phyloP scores from a whole-genome alignment of 805 yeast species.

The Nakazawaea holstii region DNA sequence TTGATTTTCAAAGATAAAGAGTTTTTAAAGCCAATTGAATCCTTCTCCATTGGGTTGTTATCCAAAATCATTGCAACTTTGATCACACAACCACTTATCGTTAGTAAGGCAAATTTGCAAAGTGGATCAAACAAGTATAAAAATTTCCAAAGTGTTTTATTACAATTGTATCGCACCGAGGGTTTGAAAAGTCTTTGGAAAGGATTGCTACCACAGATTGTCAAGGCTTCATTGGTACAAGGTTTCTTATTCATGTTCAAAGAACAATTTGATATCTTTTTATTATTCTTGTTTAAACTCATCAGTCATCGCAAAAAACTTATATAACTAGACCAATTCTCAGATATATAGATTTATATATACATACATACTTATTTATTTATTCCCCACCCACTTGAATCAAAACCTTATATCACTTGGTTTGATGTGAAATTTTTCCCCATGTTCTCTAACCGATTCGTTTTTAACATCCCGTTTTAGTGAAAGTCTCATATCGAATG shows the following conservation, averaged over 20 bases:
- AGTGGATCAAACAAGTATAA: constrained; percentile 35
- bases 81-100: constrained; percentile 79
- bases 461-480: constrained; percentile 49
- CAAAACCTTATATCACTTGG: constrained; percentile 66
- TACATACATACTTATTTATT: no score
- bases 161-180: constrained; percentile 56
- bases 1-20: constrained; percentile 35
- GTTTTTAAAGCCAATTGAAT: constrained; percentile 53
- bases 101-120: constrained; percentile 79
- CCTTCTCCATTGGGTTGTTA: constrained; percentile 69
- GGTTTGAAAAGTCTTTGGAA: constrained; percentile 66
- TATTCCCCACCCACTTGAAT: constrained; percentile 4
- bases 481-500: constrained; percentile 78
- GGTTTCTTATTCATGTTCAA: constrained; percentile 79
- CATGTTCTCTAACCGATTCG: constrained; percentile 54
- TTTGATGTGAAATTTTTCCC: constrained; percentile 50
- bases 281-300: constrained; percentile 8
- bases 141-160: constrained; percentile 59
- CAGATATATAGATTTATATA: no score
- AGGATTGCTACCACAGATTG: constrained; percentile 74
- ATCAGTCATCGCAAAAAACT: constrained; percentile 1
- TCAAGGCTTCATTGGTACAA: constrained; percentile 80
- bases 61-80: constrained; percentile 78
- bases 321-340: background rate
- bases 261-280: constrained; percentile 43